Evolutionary conservation across 768 basidiomycete species (phyloP), one percentile per base, ranked within the genome.

Genomic region (Cystofilobasidium bisporidii): DNA sequence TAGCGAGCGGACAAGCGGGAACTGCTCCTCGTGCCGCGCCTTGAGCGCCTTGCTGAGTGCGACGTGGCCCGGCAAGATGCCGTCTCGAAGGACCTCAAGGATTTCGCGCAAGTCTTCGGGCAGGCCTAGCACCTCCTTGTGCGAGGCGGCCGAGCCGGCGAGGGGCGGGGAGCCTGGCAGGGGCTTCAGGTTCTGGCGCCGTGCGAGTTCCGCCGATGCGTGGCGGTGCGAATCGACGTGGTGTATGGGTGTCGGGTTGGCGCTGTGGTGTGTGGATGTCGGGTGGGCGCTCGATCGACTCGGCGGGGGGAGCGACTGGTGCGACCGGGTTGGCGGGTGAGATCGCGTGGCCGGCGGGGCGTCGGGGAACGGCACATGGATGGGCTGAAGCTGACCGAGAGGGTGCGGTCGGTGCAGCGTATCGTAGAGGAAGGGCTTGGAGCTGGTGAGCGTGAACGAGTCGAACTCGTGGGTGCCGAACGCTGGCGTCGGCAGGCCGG

Each of bases 11-110:
- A 97, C 93, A 41, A 97, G 82, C 18, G 93, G 93, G 74, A 88
- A 98, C 72, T 97, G 93, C 72, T 96, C 91, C 64, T 94, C 91
- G 71, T 97, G 98, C 48, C 92, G 82, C 78, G 89, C 92, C 74
- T 83, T 84, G 72, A 99, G 78, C 26, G 88, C 88, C 61, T 88
- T 87, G 63, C 86, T 87, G 40, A 99, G 82, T 71, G 86, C 83
- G 72, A 87, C 82, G 77, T 99, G 96, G 1, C 96, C 94, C 48
- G 89, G 86, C 62, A 96, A 81, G 55, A 97, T 89, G 30, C 89
- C 88, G 41, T 84, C 83, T 72, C 91, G 86, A 48, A 94, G 84
- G 17, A 91, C 88, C 75, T 91, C 88, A 10, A 98, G 79, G 72
- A 92, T 92, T 72, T 84, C 81, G 61, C 86, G 83, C 57, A 99